Base-by-base conservation (phyloP, 2,329 filamentous ascomycete species). In the Nemania sp. region DNA sequence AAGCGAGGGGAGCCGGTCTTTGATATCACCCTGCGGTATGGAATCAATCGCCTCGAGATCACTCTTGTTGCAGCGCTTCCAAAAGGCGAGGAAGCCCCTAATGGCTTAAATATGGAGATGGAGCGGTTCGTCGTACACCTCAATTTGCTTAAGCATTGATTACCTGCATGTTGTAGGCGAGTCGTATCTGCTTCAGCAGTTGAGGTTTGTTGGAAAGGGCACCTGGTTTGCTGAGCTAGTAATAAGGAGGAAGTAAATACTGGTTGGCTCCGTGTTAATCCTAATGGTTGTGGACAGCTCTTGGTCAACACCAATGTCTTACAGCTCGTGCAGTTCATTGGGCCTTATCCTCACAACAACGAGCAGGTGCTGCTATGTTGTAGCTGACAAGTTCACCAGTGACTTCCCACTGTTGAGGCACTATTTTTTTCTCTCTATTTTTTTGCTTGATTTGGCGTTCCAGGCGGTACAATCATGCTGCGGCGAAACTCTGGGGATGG, bases 111-210 rank as follows among this genome's bases (percentile, higher is more conserved):
- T 63, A 83, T 89, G 37, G 91, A 95, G 72, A 79, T 93, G 64
- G 92, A 97, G 78, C 89, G 89, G 68, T 82, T 92, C 59, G 91
- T 87, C 1, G 80, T 95, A 29, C 90, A 90, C 75, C 83, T 89
- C 62, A 89, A 95, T 74, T 76, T 96, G 68, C 67, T 74, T 9
- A 67, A 65, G 52, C 71, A 73, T 54, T 64, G 46, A 57, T 60
- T 13, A 9, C 45, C 47, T 13, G 37, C 12, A n/a, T 13, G 18
- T 46, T 39, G 12, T 34, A 25, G 25, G 42, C 48, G 5, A 53
- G 34, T 32, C 17, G 49, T 49, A 20, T 13, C 25, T 10, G 25
- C 25, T 29, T 29, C 25, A 7, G 25, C 7, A 18, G 25, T 50
- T n/a, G 34, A 12, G 21, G 7, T 42, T 50, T 17, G 15, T n/a